Base-by-base conservation (phyloP, 2,329 filamentous ascomycete species). In the Tolypocladium cylindrosporum region DNA sequence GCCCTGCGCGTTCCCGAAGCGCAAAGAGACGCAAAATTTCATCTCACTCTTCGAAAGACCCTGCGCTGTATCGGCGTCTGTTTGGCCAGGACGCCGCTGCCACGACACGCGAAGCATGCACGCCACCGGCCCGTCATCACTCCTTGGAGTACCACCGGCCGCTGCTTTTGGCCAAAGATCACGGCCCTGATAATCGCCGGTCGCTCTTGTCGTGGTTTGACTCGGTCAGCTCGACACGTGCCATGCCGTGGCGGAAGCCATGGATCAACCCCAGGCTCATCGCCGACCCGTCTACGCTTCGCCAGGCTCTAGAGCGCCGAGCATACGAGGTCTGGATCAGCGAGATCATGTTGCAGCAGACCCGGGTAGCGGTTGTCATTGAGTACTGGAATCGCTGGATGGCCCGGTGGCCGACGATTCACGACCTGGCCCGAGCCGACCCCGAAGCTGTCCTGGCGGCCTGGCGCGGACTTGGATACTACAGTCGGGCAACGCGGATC, bases 271-370 rank as follows among this genome's bases (percentile, higher is more conserved):
- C 77, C 10, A 59, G 59, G 4, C 57, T 61, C 27, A 61, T 64
- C 21, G 34, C 56, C 19, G 64, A 72, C 19, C 63, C 66, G 1
- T 61, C 66, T 1, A 69, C 71, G n/a, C 70, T 80, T 10, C 74
- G 74, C 37, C 53, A 59, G n/a, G 68, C 67, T 3, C 72, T 85
- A 13, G 77, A 79, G 59, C 76, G 72, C 37, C 78, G 84, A 54
- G 84, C 83, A 2, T 87, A 87, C 70, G 78, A 86, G 67, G 83
- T 87, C 53, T 86, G 83, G 81, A 84, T 87, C 65, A 83, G 79
- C 65, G 84, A 87, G 71, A 81, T 86, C 63, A 87, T 87, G 84
- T 75, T 86, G 13, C 84, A 87, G 67, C 84, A 87, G 69, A 87
- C 84, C 2, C 80, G 84, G 36, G 84, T 87, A 4, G 77, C 80